These are phyloP conservation scores for Scleroderma bovista DNA, from an alignment of 768 basidiomycete species.

Conservation along the genomic window DNA sequence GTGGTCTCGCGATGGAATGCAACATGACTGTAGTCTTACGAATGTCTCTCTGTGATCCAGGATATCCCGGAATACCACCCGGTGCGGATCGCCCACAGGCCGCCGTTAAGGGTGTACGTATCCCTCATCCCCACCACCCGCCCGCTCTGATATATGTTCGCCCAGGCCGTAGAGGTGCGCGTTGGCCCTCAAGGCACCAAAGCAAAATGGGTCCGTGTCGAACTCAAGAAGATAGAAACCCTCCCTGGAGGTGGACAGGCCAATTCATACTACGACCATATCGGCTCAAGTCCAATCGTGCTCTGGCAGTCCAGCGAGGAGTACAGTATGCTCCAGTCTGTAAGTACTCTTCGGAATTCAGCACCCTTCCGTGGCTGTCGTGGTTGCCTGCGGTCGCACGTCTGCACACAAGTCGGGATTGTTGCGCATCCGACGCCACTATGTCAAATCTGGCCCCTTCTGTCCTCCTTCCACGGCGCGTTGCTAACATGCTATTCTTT, in stretches of 20 bases:
- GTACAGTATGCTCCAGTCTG: constrained; percentile 62
- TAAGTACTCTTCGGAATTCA: constrained; percentile 30
- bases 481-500: constrained; percentile 4
- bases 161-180: constrained; percentile 81
- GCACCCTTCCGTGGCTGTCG: not conserved
- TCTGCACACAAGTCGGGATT: too few relatives aligned
- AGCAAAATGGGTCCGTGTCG: constrained; percentile 89
- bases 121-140: constrained; percentile 1
- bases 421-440: too few relatives aligned
- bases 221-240: constrained; percentile 86
- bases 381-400: not conserved
- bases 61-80: constrained; percentile 88
- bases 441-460: not conserved
- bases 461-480: not conserved
- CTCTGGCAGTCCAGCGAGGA: constrained; percentile 81
- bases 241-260: constrained; percentile 63
- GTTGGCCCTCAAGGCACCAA: constrained; percentile 70
- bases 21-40: constrained; percentile 11
- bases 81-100: constrained; percentile 74
- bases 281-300: constrained; percentile 76
- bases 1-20: constrained; percentile 11
- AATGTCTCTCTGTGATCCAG: constrained; percentile 25
- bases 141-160: not conserved
- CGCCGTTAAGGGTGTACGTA: constrained; percentile 77
- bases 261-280: constrained; percentile 73